Conservation (phyloP, 75 land plant species). For the Pinus albicaulis region DNA sequence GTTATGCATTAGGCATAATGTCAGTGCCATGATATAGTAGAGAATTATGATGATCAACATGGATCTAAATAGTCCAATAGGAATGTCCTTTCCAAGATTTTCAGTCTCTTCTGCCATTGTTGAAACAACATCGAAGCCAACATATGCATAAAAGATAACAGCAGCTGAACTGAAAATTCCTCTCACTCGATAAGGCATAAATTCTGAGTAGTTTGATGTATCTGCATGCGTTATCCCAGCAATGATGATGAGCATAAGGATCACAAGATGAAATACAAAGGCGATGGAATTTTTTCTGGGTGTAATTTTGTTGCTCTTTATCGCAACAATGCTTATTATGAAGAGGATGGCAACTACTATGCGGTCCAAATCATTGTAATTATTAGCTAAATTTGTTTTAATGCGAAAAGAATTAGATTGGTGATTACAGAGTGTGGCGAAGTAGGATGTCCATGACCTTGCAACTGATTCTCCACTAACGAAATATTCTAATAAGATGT, state of each 20-base stretch:
- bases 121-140: no score
- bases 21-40: conserved; percentile 44
- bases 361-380: no score
- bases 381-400: no score
- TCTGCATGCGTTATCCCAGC: conserved; percentile 78
- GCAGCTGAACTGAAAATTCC: conserved; percentile 65
- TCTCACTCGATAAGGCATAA: conserved; percentile 59
- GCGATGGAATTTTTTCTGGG: conserved; percentile 68
- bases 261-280: conserved; percentile 47
- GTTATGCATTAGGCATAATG: conserved; percentile 32
- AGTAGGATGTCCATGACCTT: no score
- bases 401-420: no score
- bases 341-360: no score
- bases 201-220: conserved; percentile 29
- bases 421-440: no score
- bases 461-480: no score
- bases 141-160: conserved; percentile 40
- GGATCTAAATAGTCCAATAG: no score
- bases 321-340: conserved; percentile 36
- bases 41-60: conserved; percentile 45
- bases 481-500: no score
- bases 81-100: no score
- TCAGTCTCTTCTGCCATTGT: no score
- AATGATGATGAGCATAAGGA: conserved; percentile 61
- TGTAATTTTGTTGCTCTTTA: conserved; percentile 53